Base-by-base conservation (phyloP, 495 filamentous ascomycete species). In the Penicillium manginii region DNA sequence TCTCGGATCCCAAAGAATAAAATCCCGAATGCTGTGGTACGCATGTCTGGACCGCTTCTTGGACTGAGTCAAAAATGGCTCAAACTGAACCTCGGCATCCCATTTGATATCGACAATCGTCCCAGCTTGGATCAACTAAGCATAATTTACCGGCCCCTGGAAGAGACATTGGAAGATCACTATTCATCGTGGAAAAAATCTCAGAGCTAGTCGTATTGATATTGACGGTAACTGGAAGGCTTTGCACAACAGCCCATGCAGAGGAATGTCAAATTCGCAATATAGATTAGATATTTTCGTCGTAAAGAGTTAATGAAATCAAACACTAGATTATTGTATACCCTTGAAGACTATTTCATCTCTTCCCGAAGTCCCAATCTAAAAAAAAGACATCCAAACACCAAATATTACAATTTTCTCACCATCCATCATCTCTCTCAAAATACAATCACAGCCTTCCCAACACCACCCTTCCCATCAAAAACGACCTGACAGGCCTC, bases 391-490 rank as follows among this genome's bases (percentile, higher is more conserved):
- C 26, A 29, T 8, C 26, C 26, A 29, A 29, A 29, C 26, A 29
- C 6, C 6, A 5, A 29, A 8, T 29, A 29, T 29, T 29, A 29
- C 26, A 29, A 29, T 29, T 26, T 26, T 0, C 26, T 5, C 26
- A 26, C 7, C 26, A 26, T 6, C 2, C 35, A 37, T 7, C 35
- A 39, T 39, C 15, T 11, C 6, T 23, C 26, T 29, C 26, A 29
- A 39, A 43, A 43, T 4, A 43, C 40, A 60, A 85, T 67, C 6
- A 84, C 78, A 61, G 83, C 68, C 63, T 83, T 84, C 26, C 83
- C 83, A 11, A 84, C 47, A 2, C 83, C 83, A 0, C 83, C 82
- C 57, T 82, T 84, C 7, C 75, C 76, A 29, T 68, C 69, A 23
- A 67, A 73, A 9, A 85, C 77, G 65, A 75, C 66, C 57, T 76